phyloP scores from a whole-genome alignment of 2,329 filamentous ascomycete genomes.

The Zalaria sp. region DNA sequence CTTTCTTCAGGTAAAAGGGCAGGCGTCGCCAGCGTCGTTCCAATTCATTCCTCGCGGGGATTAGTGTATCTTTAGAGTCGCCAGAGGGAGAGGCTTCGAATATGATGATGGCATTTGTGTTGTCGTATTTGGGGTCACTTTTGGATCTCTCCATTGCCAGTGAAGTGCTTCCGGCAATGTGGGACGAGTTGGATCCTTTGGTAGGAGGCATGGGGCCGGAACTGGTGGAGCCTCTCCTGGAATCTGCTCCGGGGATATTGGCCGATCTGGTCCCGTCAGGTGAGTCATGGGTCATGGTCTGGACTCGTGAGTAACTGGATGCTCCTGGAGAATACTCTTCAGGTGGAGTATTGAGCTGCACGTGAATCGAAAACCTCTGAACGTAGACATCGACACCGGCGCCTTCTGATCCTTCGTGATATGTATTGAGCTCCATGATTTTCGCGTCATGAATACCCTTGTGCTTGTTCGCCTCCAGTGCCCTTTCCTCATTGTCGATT shows the following conservation, averaged over 20 bases:
- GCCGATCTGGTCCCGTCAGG: no score
- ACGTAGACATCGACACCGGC: conserved; percentile 37
- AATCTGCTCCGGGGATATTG: not conserved
- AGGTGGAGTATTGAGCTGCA: conserved; percentile 29
- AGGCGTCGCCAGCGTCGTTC: conserved; percentile 40
- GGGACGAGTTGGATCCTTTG: no score
- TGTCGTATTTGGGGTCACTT: conserved; percentile 24
- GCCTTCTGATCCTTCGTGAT: conserved; percentile 27
- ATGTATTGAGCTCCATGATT: conserved; percentile 38
- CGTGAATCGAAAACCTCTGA: conserved; percentile 35
- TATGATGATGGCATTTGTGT: conserved; percentile 36
- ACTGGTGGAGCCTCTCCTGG: no score
- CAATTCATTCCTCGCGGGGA: conserved; percentile 34
- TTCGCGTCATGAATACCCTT: conserved; percentile 18
- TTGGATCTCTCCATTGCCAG: not conserved
- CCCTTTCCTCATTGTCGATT: not conserved
- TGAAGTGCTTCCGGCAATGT: no score
- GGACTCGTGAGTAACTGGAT: not conserved
- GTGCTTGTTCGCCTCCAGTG: not conserved
- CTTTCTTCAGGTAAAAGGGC: conserved; percentile 33
- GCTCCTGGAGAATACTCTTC: conserved; percentile 15
- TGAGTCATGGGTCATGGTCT: not conserved
- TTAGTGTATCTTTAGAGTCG: conserved; percentile 34
- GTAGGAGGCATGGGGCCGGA: no score
- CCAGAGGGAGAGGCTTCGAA: conserved; percentile 37